phyloP scores from a whole-genome alignment of 352 stramenopile species.

The Globisporangium takayamanum region DNA sequence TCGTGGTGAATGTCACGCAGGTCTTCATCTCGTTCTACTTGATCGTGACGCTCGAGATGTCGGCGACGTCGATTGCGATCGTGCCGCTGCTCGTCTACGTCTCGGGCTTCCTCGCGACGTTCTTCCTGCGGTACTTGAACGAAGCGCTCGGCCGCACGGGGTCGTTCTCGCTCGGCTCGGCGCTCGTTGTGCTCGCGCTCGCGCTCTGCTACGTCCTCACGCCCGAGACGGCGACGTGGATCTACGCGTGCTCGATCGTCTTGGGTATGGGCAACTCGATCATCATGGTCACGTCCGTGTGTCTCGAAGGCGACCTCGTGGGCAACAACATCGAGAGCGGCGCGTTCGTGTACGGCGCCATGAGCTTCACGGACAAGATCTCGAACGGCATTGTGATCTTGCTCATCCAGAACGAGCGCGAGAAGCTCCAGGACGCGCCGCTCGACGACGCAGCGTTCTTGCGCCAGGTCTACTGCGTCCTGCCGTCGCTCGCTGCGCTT shows the following conservation, averaged over 20 bases:
- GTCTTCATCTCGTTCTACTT: conserved; percentile 87
- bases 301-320: conserved; percentile 73
- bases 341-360: conserved; percentile 81
- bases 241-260: conserved; percentile 65
- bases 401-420: conserved; percentile 74
- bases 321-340: conserved; percentile 78
- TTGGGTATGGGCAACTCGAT: conserved; percentile 83
- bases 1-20: conserved; percentile 83
- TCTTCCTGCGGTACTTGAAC: conserved; percentile 72
- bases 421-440: conserved; percentile 55
- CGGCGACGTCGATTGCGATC: conserved; percentile 74
- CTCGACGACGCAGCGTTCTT: conserved; percentile 61
- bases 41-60: conserved; percentile 84
- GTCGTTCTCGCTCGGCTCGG: conserved; percentile 57
- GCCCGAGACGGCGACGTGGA: conserved; percentile 48
- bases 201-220: conserved; percentile 54
- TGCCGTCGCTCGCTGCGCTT: conserved; percentile 55
- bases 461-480: conserved; percentile 64
- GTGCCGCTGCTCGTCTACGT: conserved; percentile 81
- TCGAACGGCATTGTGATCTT: conserved; percentile 79
- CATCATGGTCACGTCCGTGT: conserved; percentile 86
- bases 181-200: conserved; percentile 46
- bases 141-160: conserved; percentile 57
- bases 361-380: conserved; percentile 88
- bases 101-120: conserved; percentile 74